Evolutionary conservation across 345 rosid genomes (phyloP), one percentile per base, ranked within the genome.

Genomic region (Camelina sativa): DNA sequence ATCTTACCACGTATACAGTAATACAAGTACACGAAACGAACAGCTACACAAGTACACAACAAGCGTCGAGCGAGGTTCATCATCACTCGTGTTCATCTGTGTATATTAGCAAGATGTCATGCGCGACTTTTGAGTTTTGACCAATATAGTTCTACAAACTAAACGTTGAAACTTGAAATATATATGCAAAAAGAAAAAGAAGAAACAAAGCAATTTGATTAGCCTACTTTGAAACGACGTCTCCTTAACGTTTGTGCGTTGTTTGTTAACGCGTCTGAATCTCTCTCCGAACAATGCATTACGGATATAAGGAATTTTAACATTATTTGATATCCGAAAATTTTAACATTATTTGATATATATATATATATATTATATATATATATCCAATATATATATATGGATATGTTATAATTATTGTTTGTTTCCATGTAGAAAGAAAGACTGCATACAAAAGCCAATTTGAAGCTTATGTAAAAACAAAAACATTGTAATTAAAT

Each of bases 201-300:
- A 60, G 28, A 30, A 32, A 30, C 4, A 75, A 35, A 53, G 32
- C 56, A 62, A n/a, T 52, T 52, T 62, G 74, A 76, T 68, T 53
- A 44, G 69, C 65, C 40, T 66, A 22, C 46, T 55, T 69, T 41
- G 71, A 76, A 35, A 69, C 60, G 75, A 76, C 75, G 23, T 35
- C 65, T 76, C 28, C 46, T 69, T 63, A 63, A 69, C 74, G 67
- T 76, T 69, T 69, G 35, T 76, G 80, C 43, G 38, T 54, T 69
- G 65, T 54, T 69, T 76, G 70, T 48, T 76, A 23, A 61, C 69
- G 71, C 51, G 16, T 62, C 9, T 67, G 74, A 67, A 68, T 68
- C 74, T 67, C 62, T 53, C 23, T 17, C 37, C 25, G 51, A 28
- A 68, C 4, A 23, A 11, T 58, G 62, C 53, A 48, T 12, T 66